Evolutionary conservation across 192 early-diverging fungal genomes (phyloP).

Genomic region (Allomyces javanicus): DNA sequence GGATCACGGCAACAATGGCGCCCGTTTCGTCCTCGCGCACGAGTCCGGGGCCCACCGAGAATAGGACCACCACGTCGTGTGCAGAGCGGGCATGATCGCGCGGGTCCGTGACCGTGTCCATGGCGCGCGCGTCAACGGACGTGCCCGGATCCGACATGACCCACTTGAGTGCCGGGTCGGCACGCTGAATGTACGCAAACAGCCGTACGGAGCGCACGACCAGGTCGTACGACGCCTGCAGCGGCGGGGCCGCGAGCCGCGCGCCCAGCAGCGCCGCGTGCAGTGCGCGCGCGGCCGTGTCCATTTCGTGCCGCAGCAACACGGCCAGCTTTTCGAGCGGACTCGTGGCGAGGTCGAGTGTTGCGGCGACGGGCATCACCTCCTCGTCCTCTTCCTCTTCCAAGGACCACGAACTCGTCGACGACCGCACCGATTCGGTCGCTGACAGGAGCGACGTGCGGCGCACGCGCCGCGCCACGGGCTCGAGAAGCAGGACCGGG

Average conservation of each 20-base stretch:
- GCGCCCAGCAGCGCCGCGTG: background rate
- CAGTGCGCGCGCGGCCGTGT: too few relatives aligned
- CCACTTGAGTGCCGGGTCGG: background rate
- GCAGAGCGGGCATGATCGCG: background rate
- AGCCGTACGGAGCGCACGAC: background rate
- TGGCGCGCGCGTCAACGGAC: too few relatives aligned
- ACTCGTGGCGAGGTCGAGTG: background rate
- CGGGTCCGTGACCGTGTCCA: background rate
- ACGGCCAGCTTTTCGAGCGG: too few relatives aligned
- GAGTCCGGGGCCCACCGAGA: background rate
- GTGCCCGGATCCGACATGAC: background rate
- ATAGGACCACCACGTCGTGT: background rate
- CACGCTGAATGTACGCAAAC: background rate
- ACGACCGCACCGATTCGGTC: too few relatives aligned
- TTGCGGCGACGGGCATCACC: background rate
- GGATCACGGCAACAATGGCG: too few relatives aligned
- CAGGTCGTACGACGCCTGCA: background rate
- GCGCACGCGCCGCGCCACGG: background rate
- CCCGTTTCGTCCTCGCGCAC: background rate
- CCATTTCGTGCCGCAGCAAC: too few relatives aligned
- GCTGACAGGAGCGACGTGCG: too few relatives aligned
- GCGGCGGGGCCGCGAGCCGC: background rate
- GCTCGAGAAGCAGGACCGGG: background rate
- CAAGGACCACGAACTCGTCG: too few relatives aligned
- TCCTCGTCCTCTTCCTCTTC: background rate